Conservation (phyloP, 441 rosid species). For the Syzygium syzygioides region DNA sequence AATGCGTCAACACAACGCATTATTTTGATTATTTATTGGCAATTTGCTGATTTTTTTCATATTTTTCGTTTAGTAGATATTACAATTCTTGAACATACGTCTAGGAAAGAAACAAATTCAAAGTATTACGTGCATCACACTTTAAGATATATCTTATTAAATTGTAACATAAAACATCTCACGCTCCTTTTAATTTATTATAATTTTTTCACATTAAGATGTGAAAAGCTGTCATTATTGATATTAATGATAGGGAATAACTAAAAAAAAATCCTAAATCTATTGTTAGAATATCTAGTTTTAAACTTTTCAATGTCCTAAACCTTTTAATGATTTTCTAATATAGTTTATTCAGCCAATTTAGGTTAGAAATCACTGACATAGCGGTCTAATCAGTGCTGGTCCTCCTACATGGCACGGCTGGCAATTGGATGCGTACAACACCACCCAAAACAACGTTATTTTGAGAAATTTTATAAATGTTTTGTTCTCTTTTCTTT, state of each 20-base stretch:
- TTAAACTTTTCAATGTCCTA: too few relatives aligned
- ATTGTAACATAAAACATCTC: not conserved
- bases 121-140: not conserved
- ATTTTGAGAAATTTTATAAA: too few relatives aligned
- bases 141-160: not conserved
- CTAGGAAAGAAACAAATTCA: too few relatives aligned
- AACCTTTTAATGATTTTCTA: too few relatives aligned
- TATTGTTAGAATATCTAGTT: fast-evolving
- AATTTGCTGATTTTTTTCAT: too few relatives aligned
- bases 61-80: too few relatives aligned
- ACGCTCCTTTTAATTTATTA: fast-evolving
- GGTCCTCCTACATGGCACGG: fast-evolving
- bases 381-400: too few relatives aligned
- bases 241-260: too few relatives aligned
- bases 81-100: not conserved
- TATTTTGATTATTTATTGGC: too few relatives aligned
- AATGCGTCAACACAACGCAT: too few relatives aligned
- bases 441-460: not conserved
- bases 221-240: not conserved
- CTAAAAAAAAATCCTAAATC: not conserved
- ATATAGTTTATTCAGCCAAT: too few relatives aligned
- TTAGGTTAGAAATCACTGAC: fast-evolving
- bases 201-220: not conserved
- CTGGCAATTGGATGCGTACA: fast-evolving
- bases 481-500: not conserved